These are phyloP conservation scores for Starmera dryadoides DNA, from an alignment of 805 yeast genomes.

Conservation along the genomic window DNA sequence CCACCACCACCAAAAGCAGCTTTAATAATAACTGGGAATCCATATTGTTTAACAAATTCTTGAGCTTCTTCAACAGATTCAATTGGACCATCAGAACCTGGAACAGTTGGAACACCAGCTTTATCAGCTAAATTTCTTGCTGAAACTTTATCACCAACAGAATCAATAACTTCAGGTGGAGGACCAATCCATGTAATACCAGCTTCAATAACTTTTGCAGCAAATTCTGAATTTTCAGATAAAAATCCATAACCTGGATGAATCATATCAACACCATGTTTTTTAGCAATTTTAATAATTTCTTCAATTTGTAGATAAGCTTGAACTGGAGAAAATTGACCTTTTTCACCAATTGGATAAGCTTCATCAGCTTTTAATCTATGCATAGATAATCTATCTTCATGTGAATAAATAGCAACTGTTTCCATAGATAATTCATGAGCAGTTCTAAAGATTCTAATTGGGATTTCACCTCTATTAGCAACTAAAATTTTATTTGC, in stretches of 20 bases:
- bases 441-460: slow-evolving; percentile 91
- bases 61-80: slow-evolving; percentile 70
- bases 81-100: slow-evolving; percentile 98
- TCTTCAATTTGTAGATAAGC: slow-evolving; percentile 96
- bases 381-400: slow-evolving; percentile 92
- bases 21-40: slow-evolving; percentile 94
- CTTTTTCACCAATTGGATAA: slow-evolving; percentile 82
- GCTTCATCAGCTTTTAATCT: slow-evolving; percentile 92
- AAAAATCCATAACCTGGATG: slow-evolving; percentile 92
- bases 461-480: slow-evolving; percentile 81
- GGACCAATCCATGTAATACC: slow-evolving; percentile 98
- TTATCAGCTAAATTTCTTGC: slow-evolving; percentile 83
- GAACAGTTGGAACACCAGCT: slow-evolving; percentile 87
- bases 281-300: slow-evolving; percentile 77
- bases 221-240: slow-evolving; percentile 89
- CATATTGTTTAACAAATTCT: slow-evolving; percentile 74
- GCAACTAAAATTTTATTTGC: slow-evolving; percentile 65
- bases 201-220: slow-evolving; percentile 79
- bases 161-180: slow-evolving; percentile 74
- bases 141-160: slow-evolving; percentile 95
- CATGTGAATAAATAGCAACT: slow-evolving; percentile 94
- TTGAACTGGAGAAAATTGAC: slow-evolving; percentile 90
- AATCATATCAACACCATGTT: slow-evolving; percentile 74
- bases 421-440: slow-evolving; percentile 97
- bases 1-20: slow-evolving; percentile 99